phyloP scores from a whole-genome alignment of 2,329 filamentous ascomycete genomes.

The Calonectria naviculata region DNA sequence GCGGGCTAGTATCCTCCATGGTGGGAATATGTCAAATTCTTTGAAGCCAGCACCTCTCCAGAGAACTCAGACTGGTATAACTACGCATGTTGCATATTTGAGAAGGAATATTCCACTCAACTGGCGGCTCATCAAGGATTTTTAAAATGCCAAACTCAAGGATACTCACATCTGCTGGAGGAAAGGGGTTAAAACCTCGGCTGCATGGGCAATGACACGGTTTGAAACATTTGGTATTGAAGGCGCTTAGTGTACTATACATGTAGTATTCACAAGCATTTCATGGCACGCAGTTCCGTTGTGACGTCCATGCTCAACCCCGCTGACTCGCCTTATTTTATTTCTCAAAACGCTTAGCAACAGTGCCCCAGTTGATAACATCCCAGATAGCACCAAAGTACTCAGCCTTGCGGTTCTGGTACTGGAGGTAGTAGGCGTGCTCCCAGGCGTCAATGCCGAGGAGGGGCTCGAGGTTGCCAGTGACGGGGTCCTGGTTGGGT shows the following conservation, averaged over 20 bases:
- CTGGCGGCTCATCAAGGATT: constrained; percentile 46
- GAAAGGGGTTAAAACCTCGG: neutral
- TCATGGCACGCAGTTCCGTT: neutral
- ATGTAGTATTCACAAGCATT: constrained; percentile 29
- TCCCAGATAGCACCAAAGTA: constrained; percentile 96
- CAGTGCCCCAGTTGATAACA: constrained; percentile 95
- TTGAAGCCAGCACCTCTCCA: constrained; percentile 41
- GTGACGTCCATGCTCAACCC: neutral
- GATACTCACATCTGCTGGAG: neutral
- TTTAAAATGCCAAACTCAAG: constrained; percentile 41
- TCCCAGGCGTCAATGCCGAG: constrained; percentile 96
- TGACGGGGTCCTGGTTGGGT: constrained; percentile 90
- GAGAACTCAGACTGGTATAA: constrained; percentile 46
- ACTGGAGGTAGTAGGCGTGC: constrained; percentile 96
- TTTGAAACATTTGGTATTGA: constrained; percentile 24
- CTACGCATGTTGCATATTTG: constrained; percentile 44
- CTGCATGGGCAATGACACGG: neutral
- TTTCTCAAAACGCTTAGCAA: constrained; percentile 77
- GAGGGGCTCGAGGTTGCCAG: constrained; percentile 84
- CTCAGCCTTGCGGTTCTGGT: constrained; percentile 96
- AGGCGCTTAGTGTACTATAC: constrained; percentile 31
- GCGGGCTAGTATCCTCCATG: constrained; percentile 46
- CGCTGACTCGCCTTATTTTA: constrained; percentile 35
- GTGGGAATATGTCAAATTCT: constrained; percentile 50
- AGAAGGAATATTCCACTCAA: constrained; percentile 33